Conservation (phyloP, 2,329 filamentous ascomycete species). For the Colletotrichum sp. region DNA sequence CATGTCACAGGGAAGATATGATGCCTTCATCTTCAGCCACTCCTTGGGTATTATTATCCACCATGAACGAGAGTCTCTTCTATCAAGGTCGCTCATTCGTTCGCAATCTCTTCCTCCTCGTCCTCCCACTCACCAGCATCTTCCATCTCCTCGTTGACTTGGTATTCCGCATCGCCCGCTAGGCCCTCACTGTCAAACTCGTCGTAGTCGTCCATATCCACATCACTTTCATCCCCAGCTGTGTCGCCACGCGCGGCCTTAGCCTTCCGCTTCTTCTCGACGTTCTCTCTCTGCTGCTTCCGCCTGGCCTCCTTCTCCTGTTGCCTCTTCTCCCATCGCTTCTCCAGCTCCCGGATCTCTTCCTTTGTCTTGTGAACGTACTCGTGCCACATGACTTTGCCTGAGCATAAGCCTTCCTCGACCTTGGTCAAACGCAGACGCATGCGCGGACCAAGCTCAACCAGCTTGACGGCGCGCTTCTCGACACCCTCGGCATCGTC, state of each 20-base stretch:
- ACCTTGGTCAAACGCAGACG: constrained; percentile 90
- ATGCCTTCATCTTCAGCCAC: not conserved
- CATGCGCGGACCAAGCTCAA: constrained; percentile 92
- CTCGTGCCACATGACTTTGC: constrained; percentile 97
- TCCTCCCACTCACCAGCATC: constrained; percentile 59
- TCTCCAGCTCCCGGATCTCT: constrained; percentile 80
- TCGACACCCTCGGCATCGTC: constrained; percentile 68
- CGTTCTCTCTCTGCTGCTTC: constrained; percentile 85
- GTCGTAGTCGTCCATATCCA: constrained; percentile 49
- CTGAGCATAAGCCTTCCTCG: constrained; percentile 88
- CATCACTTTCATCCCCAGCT: constrained; percentile 39
- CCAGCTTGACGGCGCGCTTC: constrained; percentile 86
- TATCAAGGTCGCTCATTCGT: constrained; percentile 22
- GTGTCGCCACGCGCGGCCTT: constrained; percentile 40
- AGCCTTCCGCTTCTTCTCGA: constrained; percentile 80
- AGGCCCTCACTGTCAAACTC: constrained; percentile 57
- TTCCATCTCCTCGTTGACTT: constrained; percentile 54
- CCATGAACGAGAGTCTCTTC: not conserved
- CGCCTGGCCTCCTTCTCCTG: constrained; percentile 84
- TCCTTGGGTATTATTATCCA: constrained; percentile 12
- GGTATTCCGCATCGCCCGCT: constrained; percentile 55
- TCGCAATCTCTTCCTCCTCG: constrained; percentile 47
- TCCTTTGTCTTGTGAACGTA: constrained; percentile 84
- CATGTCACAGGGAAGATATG: not conserved
- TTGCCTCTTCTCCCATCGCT: constrained; percentile 78